Base-by-base conservation (phyloP, 169 alveolate genomes). In the Plasmodium knowlesi region DNA sequence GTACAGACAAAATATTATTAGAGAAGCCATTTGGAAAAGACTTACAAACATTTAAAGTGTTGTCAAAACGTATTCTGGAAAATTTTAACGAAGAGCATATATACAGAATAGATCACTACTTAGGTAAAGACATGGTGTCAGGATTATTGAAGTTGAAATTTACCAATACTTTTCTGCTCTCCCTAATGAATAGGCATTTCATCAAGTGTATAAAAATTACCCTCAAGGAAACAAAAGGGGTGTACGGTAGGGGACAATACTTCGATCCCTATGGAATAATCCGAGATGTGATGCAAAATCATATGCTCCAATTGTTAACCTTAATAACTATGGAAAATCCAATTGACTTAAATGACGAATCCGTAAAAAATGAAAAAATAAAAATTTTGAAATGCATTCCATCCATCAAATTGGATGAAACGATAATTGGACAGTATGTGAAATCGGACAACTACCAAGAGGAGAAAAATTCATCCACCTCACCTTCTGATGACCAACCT, bases 21-120 rank as follows among this genome's bases (percentile, higher is more conserved):
- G 97, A 95, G 37, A 95, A 95, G 43, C 97, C 97, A 12, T 95
- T 95, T 74, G 97, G 97, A 34, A 93, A 94, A 30, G 96, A 95
- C 74, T 46, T 93, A 28, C 92, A 84, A 79, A 73, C 96, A 14
- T 93, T 96, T 39, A 95, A 92, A 67, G 70, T 94, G 46, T 73
- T 95, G 32, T 84, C 96, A 28, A 82, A 84, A 46, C 93, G 91
- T 12, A 93, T 95, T 71, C 82, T 92, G 89, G 92, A 79, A 73
- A 85, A 89, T 43, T 92, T 95, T 53, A 67, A 82, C 46, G 96
- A 95, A 70, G 37, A 74, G 41, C 82, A 94, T 84, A 94, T 93
- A 53, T 96, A 91, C 79, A 96, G 97, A 73, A 96, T 96, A 43
- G 97, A 96, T 81, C 97, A 96, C 84, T 96, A 96, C 79, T 83